Percentiles rank a stretch among this genome's conserved stretches.
phyloP scores from a whole-genome alignment of 371 early-diverging fungal species.

The Rhizopus microsporus region DNA sequence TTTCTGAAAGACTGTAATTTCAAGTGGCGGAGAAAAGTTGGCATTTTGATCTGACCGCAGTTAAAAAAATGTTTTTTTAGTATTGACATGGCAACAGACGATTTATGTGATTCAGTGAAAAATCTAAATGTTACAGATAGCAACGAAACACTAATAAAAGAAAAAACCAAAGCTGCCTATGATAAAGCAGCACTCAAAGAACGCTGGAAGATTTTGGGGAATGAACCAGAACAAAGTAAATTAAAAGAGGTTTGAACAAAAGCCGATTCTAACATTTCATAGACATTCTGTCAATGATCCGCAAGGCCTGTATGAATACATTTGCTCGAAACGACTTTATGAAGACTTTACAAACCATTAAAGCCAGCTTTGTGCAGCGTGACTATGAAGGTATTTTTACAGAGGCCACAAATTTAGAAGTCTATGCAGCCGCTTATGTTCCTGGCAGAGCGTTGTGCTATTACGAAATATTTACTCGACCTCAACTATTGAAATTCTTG shows the following conservation, averaged over 20 bases:
- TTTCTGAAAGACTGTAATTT: no score
- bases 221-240: constrained; percentile 61
- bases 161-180: constrained; percentile 16
- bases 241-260: constrained; percentile 1
- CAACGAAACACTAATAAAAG: neutral
- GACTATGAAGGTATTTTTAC: constrained; percentile 86
- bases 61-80: no score
- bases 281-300: constrained; percentile 70
- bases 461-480: constrained; percentile 68
- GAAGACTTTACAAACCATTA: constrained; percentile 70
- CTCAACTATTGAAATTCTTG: constrained; percentile 55
- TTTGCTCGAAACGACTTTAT: constrained; percentile 65
- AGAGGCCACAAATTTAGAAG: constrained; percentile 67
- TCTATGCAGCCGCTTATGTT: constrained; percentile 85
- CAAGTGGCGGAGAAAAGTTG: no score
- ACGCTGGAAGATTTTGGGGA: constrained; percentile 42
- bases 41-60: no score
- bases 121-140: neutral
- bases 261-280: neutral
- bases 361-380: constrained; percentile 76
- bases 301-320: constrained; percentile 62
- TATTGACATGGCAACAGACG: constrained; percentile 1
- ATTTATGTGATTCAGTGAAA: constrained; percentile 11
- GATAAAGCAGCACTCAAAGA: constrained; percentile 39
- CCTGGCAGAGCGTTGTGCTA: constrained; percentile 89